Base-by-base conservation (phyloP, 352 stramenopile genomes). In the Phytopythium delawarense region DNA sequence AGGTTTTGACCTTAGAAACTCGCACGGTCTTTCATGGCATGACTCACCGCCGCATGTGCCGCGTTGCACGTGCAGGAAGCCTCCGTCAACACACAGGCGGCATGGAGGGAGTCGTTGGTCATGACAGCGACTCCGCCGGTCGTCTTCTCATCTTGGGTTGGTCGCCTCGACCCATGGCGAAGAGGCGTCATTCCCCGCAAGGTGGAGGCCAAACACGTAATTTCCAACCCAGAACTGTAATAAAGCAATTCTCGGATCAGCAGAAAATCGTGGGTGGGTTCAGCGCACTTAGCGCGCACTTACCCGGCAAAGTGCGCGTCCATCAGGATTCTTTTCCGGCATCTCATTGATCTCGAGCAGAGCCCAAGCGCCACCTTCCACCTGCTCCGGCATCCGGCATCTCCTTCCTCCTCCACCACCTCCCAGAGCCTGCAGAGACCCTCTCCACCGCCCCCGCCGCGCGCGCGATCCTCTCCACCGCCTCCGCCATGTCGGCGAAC, bases 391-490 rank as follows among this genome's bases (percentile, higher is more conserved):
- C 45, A 4, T 13, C 42, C 39, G 20, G 13, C 18, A 11, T n/a
- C 13, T 45, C 39, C 13, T 18, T 4, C 15, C 45, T 51, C 20
- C 42, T 49, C 21, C 20, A 1, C 25, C 13, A 5, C 23, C 23
- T 0, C 1, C 46, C 12, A 2, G 2, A 18, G 15, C 28, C 12
- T 7, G 35, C 35, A 11, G 9, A 13, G 35, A 11, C 9, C 35
- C 9, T 40, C 49, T 18, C 49, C 28, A 1, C 25, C 49, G 5
- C 28, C 28, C 25, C 28, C 13, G 25, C 48, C 25, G 23, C 48
- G 21, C 49, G 49, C 49, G 72, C 72, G 39, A 61, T 69, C 45
- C 52, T 54, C 21, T 67, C 62, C 50, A 75, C 67, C 57, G 65
- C 61, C 50, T 63, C 61, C 20, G 81, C 84, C 46, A 53, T 53